Evolutionary conservation across 805 yeast species (phyloP), one percentile per base, ranked within the genome.

Genomic region (Sungouiella thailandica): DNA sequence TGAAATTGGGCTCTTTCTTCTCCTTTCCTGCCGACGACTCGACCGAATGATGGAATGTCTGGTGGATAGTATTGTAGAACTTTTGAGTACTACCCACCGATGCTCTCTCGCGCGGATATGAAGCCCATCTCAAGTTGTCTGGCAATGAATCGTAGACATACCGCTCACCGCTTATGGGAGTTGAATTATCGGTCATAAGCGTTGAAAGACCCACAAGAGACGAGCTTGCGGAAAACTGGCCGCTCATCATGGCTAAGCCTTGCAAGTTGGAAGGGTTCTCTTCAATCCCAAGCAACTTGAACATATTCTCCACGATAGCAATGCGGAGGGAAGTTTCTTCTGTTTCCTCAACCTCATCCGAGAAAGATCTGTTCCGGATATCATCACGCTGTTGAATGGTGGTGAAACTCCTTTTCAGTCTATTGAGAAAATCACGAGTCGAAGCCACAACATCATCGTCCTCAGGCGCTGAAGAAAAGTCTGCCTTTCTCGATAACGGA

Each of bases 281-380:
- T 13, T 53, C 52, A 8, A 87, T 68, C 0, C 96, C 96, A 22
- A 87, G 60, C 20, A 76, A 60, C 32, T 69, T 69, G 50, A 87
- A 80, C 26, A 88, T 71, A 17, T 78, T 80, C 45, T 84, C 95
- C 4, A 80, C 72, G 1, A 88, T 55, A 0, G 90, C 85, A 14
- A 70, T 62, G 34, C 83, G 62, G 17, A 82, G 55, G 0, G 83
- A 69, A 0, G 76, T 65, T 30, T 83, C 90, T 46, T 83, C 88
- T 0, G 83, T 76, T 44, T 81, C 90, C 39, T 81, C 86, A 20
- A 54, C 43, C 24, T 76, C 80, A 19, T 70, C 76, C 4, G 80
- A 69, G 42, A 78, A 75, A 9, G 63, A 12, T 25, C 37, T 23
- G 25, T 32, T 39, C 2, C 29, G 16, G 14, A 28, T 26, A 16